Evolutionary conservation across 2,329 filamentous ascomycete species (phyloP).

Genomic region (Apiospora kogelbergensis): DNA sequence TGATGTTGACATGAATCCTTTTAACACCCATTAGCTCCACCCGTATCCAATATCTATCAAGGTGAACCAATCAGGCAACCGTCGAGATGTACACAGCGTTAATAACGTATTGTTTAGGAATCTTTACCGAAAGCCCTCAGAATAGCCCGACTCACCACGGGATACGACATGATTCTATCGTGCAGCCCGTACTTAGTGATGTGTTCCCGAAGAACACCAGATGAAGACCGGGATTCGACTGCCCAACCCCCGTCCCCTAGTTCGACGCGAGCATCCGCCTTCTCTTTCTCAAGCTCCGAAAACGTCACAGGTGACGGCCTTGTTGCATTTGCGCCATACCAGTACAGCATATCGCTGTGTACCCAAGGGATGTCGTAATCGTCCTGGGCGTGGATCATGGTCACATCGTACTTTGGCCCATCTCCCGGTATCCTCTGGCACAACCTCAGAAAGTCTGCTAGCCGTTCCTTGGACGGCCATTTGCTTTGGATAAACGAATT

Average conservation of each 20-base stretch:
- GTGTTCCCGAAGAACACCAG: constrained; percentile 52
- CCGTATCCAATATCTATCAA: no score
- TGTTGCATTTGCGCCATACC: constrained; percentile 55
- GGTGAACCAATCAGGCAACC: no score
- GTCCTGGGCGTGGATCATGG: constrained; percentile 51
- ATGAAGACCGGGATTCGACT: constrained; percentile 44
- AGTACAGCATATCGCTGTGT: constrained; percentile 51
- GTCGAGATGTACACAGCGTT: no score
- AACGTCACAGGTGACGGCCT: constrained; percentile 34
- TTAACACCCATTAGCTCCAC: no score
- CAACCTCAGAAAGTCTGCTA: constrained; percentile 44
- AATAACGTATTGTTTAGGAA: neutral
- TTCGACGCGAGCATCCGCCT: constrained; percentile 19
- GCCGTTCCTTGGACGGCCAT: constrained; percentile 50
- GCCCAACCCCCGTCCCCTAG: constrained; percentile 50
- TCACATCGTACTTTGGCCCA: constrained; percentile 40
- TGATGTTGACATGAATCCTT: no score
- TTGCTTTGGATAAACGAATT: constrained; percentile 47
- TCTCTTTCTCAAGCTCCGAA: constrained; percentile 36
- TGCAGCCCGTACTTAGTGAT: constrained; percentile 57
- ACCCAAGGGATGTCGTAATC: constrained; percentile 51
- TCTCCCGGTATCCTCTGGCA: constrained; percentile 29
- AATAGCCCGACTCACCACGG: constrained; percentile 51
- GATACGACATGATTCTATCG: constrained; percentile 59
- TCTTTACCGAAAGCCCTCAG: constrained; percentile 40